These are phyloP conservation scores for Paramyrothecium roridum DNA, from an alignment of 2,329 filamentous ascomycete genomes.

Conservation along the genomic window DNA sequence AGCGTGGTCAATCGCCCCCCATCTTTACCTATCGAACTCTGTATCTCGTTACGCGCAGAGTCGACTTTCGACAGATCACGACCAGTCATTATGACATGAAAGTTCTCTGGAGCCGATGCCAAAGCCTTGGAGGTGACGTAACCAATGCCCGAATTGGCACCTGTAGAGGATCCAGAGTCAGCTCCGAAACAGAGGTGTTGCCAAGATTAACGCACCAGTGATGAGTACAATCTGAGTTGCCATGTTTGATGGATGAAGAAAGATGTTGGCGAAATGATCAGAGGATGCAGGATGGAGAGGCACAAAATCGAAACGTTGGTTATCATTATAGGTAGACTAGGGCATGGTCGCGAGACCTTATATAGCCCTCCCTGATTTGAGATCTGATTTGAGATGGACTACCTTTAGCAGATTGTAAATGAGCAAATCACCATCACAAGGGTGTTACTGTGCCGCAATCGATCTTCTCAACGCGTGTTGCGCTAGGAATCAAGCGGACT, in stretches of 20 bases:
- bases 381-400: no score
- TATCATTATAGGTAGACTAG: no score
- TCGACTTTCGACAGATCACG: slow-evolving; percentile 1
- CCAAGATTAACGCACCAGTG: background rate
- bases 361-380: no score
- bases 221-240: background rate
- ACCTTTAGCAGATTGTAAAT: no score
- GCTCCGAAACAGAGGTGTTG: background rate
- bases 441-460: no score
- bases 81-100: background rate
- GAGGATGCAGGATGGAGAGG: background rate
- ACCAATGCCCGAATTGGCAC: slow-evolving; percentile 5
- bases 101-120: background rate
- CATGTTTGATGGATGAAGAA: background rate
- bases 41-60: background rate
- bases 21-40: background rate
- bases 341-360: no score
- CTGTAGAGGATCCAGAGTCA: background rate
- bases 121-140: slow-evolving; percentile 1
- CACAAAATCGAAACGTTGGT: no score
- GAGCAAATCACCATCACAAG: no score
- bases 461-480: no score
- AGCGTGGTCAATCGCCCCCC: slow-evolving; percentile 29
- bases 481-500: no score
- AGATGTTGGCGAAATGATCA: background rate